phyloP scores from a whole-genome alignment of 441 rosid species.

The Bruguiera hainesii region DNA sequence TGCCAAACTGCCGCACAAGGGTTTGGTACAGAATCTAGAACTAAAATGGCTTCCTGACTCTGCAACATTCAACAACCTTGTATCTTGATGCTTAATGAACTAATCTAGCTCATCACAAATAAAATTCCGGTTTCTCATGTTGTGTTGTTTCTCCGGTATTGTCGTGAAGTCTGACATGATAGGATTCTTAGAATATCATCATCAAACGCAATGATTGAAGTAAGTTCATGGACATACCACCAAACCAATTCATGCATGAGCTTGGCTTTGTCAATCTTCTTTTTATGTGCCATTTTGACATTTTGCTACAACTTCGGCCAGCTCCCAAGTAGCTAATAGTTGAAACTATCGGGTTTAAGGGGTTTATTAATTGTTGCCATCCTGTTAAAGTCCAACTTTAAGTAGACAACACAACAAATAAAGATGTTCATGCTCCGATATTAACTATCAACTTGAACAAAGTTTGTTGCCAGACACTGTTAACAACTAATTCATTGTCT shows the following conservation, averaged over 20 bases:
- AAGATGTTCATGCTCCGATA: background rate
- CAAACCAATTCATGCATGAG: background rate
- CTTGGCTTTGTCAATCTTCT: background rate
- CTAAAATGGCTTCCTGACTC: no score
- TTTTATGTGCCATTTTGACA: background rate
- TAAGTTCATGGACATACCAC: background rate
- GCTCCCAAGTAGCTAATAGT: background rate
- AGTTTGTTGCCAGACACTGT: background rate
- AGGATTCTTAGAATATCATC: no score
- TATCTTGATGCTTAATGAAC: no score
- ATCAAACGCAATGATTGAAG: background rate
- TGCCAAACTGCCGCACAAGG: no score
- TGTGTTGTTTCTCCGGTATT: background rate
- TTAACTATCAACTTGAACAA: background rate
- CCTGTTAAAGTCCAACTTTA: background rate
- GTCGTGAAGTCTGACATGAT: no score
- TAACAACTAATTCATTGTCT: background rate
- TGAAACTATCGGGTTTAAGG: constrained; percentile 1
- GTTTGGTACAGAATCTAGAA: no score
- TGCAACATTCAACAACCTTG: no score
- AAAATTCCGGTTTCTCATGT: no score
- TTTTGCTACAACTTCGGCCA: background rate
- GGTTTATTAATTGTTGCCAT: background rate
- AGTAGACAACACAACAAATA: background rate
- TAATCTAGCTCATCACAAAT: no score